Percentiles rank a stretch among this genome's conserved stretches.
phyloP scores from a whole-genome alignment of 2,329 filamentous ascomycete genomes.

The Myriosclerotinia scirpicola region DNA sequence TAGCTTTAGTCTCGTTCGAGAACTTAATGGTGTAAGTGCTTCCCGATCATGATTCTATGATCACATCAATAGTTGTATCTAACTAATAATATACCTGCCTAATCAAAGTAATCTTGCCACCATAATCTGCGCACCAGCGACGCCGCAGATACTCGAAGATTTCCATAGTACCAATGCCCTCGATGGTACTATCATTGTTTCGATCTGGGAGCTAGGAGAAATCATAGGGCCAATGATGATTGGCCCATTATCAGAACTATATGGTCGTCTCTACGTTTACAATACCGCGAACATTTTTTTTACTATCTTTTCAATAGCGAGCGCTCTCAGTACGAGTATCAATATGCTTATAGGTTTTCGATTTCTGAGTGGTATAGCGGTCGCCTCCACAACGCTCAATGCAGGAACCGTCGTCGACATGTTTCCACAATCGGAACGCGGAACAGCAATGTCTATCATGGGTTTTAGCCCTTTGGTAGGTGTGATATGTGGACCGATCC shows the following conservation, averaged over 20 bases:
- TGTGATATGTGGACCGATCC: constrained; percentile 22
- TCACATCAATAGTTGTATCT: too few species aligned
- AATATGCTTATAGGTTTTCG: constrained; percentile 57
- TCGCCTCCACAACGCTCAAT: constrained; percentile 77
- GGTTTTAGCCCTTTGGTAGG: constrained; percentile 52
- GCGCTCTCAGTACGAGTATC: constrained; percentile 52
- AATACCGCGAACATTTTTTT: constrained; percentile 53
- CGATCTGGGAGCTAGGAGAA: constrained; percentile 36
- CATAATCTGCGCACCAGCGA: too few species aligned
- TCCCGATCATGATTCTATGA: too few species aligned
- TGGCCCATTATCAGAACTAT: constrained; percentile 55
- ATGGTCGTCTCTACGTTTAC: constrained; percentile 54
- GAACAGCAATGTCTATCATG: constrained; percentile 77
- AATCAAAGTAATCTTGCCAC: too few species aligned
- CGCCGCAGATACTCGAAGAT: too few species aligned
- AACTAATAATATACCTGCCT: too few species aligned
- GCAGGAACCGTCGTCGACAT: constrained; percentile 81
- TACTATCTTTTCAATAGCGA: constrained; percentile 49
- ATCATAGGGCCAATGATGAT: constrained; percentile 33
- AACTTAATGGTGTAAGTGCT: too few species aligned
- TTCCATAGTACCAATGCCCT: too few species aligned
- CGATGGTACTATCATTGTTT: constrained; percentile 52
- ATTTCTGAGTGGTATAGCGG: constrained; percentile 63
- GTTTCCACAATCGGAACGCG: constrained; percentile 71
- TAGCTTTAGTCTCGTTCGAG: too few species aligned